Percentiles rank a stretch among this genome's conserved stretches.
Evolutionary conservation across 2,329 filamentous ascomycete genomes (phyloP).

Genomic region (Diplodia corticola): DNA sequence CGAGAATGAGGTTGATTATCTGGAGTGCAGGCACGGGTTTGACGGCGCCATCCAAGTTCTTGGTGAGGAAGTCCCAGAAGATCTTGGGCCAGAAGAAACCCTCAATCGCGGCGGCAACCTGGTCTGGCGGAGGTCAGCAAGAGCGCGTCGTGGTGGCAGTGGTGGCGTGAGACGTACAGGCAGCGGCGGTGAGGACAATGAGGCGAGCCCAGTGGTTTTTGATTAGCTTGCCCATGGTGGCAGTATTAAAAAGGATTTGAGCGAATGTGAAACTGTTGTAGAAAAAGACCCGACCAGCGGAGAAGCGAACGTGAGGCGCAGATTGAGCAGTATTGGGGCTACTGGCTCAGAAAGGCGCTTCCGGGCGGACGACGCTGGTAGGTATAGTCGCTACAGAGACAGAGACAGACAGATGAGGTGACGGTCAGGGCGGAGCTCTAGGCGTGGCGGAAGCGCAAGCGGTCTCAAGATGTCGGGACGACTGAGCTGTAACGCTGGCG

Average conservation of each 20-base stretch:
- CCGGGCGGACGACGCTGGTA: conserved; percentile 8
- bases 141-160: not conserved
- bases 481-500: not conserved
- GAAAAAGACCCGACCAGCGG: conserved; percentile 19
- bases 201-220: conserved; percentile 99
- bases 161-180: conserved; percentile 56
- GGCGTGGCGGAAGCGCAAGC: conserved; percentile 1
- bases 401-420: not conserved
- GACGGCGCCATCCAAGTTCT: conserved; percentile 81
- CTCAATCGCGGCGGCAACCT: conserved; percentile 79
- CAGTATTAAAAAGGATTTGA: conserved; percentile 16
- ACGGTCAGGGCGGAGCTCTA: not conserved
- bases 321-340: conserved; percentile 9
- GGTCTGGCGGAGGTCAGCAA: conserved; percentile 60
- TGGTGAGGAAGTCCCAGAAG: conserved; percentile 95
- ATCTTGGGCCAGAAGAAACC: conserved; percentile 98
- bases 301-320: conserved; percentile 23
- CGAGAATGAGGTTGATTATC: conserved; percentile 83
- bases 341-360: not conserved
- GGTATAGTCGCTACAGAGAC: conserved; percentile 1
- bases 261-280: conserved; percentile 12
- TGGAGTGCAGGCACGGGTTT: conserved; percentile 87
- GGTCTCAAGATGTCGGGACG: conserved; percentile 2
- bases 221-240: conserved; percentile 88
- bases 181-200: conserved; percentile 81